Conservation (phyloP, 2,329 filamentous ascomycete genomes). For the Fusarium clavum region DNA sequence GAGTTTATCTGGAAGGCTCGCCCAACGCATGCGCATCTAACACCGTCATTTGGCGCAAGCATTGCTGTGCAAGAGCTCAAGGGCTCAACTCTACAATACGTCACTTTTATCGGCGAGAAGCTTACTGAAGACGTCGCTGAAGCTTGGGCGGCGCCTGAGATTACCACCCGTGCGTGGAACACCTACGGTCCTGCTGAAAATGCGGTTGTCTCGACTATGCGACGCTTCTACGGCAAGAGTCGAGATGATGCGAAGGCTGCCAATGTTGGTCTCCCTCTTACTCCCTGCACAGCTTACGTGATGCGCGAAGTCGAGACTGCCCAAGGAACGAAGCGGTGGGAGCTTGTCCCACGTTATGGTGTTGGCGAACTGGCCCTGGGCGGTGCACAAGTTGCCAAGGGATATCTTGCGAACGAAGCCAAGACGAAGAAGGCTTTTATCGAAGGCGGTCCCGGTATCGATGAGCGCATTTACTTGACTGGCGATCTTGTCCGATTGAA, state of each 20-base stretch:
- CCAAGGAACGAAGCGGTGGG: conserved; percentile 6
- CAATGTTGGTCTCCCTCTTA: conserved; percentile 22
- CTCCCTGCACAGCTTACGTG: conserved; percentile 21
- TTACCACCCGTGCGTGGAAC: conserved; percentile 26
- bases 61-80: conserved; percentile 22
- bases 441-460: conserved; percentile 12
- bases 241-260: conserved; percentile 24
- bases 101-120: conserved; percentile 27
- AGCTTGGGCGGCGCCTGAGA: conserved; percentile 18
- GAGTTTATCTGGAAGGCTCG: conserved; percentile 31
- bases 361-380: conserved; percentile 25
- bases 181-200: conserved; percentile 25
- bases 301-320: conserved; percentile 13
- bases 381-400: conserved; percentile 24
- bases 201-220: conserved; percentile 26
- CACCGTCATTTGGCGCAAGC: conserved; percentile 26
- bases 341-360: conserved; percentile 27
- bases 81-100: conserved; percentile 21
- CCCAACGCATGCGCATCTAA: conserved; percentile 24
- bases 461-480: conserved; percentile 26
- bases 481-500: conserved; percentile 31
- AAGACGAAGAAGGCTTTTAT: conserved; percentile 30
- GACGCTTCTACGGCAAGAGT: conserved; percentile 20
- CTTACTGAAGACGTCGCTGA: conserved; percentile 26
- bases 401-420: conserved; percentile 21